Base-by-base conservation (phyloP, 441 rosid species). In the Eutrema salsugineum region DNA sequence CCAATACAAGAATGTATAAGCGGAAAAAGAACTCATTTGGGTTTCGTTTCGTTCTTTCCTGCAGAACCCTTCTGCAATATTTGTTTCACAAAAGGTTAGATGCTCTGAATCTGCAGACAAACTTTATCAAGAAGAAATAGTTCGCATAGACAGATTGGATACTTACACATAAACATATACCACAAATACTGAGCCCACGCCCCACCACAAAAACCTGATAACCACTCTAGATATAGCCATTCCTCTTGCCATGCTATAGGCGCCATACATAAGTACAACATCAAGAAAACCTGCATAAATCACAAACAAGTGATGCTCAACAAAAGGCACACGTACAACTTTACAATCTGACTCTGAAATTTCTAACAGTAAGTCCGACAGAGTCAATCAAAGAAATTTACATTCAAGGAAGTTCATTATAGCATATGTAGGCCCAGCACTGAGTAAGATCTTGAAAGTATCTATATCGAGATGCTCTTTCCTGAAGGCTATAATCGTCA, bases 141-240 rank as follows among this genome's bases (percentile, higher is more conserved):
- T 24, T 50, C 54, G 24, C 11, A 9, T 43, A 59, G 72, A 69
- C 5, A 65, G 64, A 48, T 11, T 51, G 57, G 70, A 71, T 48
- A 88, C 99, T 73, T 85, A 96, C 99, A 91, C 80, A 73, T 87
- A 96, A 71, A 87, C 70, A 79, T 90, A 96, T 75, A 89, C 83
- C 76, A 91, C 87, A 73, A 85, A 82, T 64, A 61, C 97, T 40
- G 99, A 87, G 72, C 79, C 81, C 87, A 81, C 75, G 61, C 89
- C 97, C 83, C 89, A 83, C 99, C 99, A 96, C 75, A 94, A 83
- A 75, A 96, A 94, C 78, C 86, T 83, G 75, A 96, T 94, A 77
- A 96, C 84, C 66, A 96, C 83, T 82, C 99, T 88, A 46, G 99
- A 94, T 78, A 96, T 88, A 67, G 99, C 99, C 99, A 96, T 94